A percentile compares a stretch with the other conserved stretches of the same genome.
These are phyloP conservation scores for Batkoa obscura DNA, from an alignment of 371 early-diverging fungal genomes.

Conservation along the genomic window DNA sequence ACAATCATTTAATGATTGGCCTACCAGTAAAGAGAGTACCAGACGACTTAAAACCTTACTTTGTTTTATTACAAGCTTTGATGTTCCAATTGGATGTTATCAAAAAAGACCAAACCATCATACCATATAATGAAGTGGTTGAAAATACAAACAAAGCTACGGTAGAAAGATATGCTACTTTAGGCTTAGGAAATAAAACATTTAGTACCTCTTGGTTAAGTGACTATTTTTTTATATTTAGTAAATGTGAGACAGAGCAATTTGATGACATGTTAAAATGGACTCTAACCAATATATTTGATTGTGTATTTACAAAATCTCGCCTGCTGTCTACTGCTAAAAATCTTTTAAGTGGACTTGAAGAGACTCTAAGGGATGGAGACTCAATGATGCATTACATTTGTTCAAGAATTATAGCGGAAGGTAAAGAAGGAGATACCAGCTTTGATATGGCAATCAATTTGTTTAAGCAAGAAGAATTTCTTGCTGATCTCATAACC, in stretches of 20 bases:
- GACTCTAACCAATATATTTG: conserved; percentile 24
- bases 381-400: conserved; percentile 19
- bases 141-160: conserved; percentile 29
- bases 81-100: conserved; percentile 12
- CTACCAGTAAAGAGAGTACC: conserved; percentile 26
- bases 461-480: conserved; percentile 34
- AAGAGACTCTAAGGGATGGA: conserved; percentile 41
- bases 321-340: conserved; percentile 34
- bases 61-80: conserved; percentile 32
- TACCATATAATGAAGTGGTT: conserved; percentile 31
- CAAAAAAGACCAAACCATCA: conserved; percentile 5
- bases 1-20: conserved; percentile 26
- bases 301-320: conserved; percentile 32
- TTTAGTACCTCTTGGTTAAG: conserved; percentile 30
- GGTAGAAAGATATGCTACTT: conserved; percentile 13
- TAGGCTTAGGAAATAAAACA: conserved; percentile 36
- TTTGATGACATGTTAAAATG: conserved; percentile 21
- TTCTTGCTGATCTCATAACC: conserved; percentile 23
- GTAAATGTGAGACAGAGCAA: conserved; percentile 18
- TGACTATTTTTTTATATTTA: conserved; percentile 27
- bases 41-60: conserved; percentile 27
- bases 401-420: too few species aligned
- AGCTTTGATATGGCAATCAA: conserved; percentile 20
- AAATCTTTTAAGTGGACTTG: conserved; percentile 34
- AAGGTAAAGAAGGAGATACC: conserved; percentile 11